Evolutionary conservation across 1,284 basidiomycete genomes (phyloP).

Genomic region (Papiliotrema nemorosa): DNA sequence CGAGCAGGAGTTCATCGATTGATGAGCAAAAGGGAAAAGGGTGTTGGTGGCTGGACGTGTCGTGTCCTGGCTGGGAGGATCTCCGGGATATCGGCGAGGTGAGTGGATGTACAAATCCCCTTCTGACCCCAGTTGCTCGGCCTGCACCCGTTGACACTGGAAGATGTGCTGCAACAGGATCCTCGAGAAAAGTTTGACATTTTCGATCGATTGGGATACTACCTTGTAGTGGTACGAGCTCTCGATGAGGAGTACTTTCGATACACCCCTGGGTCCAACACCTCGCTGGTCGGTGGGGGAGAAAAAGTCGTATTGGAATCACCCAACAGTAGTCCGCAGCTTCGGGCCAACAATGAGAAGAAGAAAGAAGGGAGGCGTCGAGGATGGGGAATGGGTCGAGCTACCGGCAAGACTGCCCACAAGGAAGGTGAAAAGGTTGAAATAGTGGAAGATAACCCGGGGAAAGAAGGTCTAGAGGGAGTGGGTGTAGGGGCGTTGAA

Average conservation of each 20-base stretch:
- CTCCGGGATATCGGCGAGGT: constrained; percentile 84
- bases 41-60: constrained; percentile 91
- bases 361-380: constrained; percentile 27
- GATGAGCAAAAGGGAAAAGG: constrained; percentile 36
- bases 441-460: constrained; percentile 56
- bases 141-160: constrained; percentile 87
- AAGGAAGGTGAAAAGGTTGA: constrained; percentile 51
- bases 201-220: constrained; percentile 86
- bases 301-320: not conserved
- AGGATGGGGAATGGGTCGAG: constrained; percentile 41
- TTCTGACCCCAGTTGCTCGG: constrained; percentile 64
- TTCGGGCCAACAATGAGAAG: constrained; percentile 2
- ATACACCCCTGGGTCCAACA: constrained; percentile 49
- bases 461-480: constrained; percentile 58
- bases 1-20: not conserved
- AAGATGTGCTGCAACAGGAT: constrained; percentile 93
- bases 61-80: constrained; percentile 85
- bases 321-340: constrained; percentile 4
- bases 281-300: constrained; percentile 5
- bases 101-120: constrained; percentile 20
- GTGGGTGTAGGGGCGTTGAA: constrained; percentile 72
- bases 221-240: constrained; percentile 85
- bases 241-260: constrained; percentile 66
- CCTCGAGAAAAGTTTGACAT: constrained; percentile 88
- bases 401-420: constrained; percentile 25